phyloP scores from a whole-genome alignment of 176 grass and related monocot genomes.

The Phoenix dactylifera region DNA sequence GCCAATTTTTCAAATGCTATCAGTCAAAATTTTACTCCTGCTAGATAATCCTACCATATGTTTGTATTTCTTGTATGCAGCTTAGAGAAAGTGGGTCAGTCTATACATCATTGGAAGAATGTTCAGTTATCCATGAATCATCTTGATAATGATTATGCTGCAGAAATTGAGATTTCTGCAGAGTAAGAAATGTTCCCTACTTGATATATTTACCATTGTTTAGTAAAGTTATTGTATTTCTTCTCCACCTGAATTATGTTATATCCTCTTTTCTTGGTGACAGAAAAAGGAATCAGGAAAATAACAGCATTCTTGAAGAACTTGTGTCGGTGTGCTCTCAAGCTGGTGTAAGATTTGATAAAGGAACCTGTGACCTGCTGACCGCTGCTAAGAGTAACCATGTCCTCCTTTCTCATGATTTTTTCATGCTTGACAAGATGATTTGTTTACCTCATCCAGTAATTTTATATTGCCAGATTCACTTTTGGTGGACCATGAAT shows the following conservation, averaged over 20 bases:
- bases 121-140: constrained; percentile 38
- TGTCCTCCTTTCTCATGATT: constrained; percentile 6
- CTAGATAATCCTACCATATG: too few relatives aligned
- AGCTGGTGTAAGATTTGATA: constrained; percentile 33
- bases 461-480: constrained; percentile 38
- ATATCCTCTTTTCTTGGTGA: constrained; percentile 16
- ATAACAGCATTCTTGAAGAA: constrained; percentile 41
- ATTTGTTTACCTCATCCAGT: constrained; percentile 10
- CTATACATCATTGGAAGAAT: constrained; percentile 47
- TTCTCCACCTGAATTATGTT: neutral
- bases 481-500: constrained; percentile 31
- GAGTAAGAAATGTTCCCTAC: constrained; percentile 24
- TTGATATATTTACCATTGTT: too few relatives aligned
- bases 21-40: too few relatives aligned
- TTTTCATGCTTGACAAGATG: too few relatives aligned
- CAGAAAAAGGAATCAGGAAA: constrained; percentile 43
- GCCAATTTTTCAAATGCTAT: too few relatives aligned
- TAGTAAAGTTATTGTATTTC: too few relatives aligned
- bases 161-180: constrained; percentile 35
- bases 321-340: constrained; percentile 28
- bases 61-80: constrained; percentile 21
- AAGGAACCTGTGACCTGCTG: constrained; percentile 35
- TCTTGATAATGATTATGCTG: constrained; percentile 30
- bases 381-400: constrained; percentile 43
- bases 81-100: constrained; percentile 34